Evolutionary conservation across 2,329 filamentous ascomycete species (phyloP).

Genomic region (Colletotrichum horii): DNA sequence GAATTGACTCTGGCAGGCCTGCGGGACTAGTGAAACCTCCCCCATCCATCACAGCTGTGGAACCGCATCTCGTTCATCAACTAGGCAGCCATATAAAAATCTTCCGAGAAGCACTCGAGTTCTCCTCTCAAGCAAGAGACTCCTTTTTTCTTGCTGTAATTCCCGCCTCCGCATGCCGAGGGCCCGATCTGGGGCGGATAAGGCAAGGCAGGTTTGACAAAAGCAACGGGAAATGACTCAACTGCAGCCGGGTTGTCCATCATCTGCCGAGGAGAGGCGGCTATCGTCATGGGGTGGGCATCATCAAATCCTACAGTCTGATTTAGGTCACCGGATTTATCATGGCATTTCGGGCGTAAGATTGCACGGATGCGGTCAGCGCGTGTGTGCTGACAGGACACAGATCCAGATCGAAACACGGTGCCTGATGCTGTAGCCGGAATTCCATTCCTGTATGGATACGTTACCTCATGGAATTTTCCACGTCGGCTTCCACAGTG

Average conservation of each 20-base stretch:
- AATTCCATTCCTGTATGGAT: neutral
- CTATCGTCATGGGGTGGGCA: neutral
- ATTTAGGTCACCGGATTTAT: neutral
- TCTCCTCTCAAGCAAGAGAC: neutral
- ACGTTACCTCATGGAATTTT: neutral
- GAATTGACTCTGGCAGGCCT: neutral
- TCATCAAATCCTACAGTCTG: neutral
- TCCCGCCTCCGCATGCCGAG: neutral
- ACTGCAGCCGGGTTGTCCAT: neutral
- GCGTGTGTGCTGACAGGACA: neutral
- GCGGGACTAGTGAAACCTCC: neutral
- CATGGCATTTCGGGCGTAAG: neutral
- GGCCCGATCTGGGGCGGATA: neutral
- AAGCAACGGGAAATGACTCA: neutral
- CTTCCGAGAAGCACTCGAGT: neutral
- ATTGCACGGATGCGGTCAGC: neutral
- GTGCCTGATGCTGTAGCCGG: neutral
- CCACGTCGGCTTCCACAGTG: constrained; percentile 1
- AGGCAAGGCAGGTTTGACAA: neutral
- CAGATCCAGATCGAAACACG: neutral
- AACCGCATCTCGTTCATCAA: neutral
- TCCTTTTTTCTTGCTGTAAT: neutral
- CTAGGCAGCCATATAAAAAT: constrained; percentile 15
- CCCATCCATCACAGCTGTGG: neutral
- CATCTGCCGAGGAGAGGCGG: neutral